Percentiles rank a stretch among this genome's conserved stretches.
These are phyloP conservation scores for Globisporangium echinulatum DNA, from an alignment of 352 stramenopile species.

Conservation along the genomic window DNA sequence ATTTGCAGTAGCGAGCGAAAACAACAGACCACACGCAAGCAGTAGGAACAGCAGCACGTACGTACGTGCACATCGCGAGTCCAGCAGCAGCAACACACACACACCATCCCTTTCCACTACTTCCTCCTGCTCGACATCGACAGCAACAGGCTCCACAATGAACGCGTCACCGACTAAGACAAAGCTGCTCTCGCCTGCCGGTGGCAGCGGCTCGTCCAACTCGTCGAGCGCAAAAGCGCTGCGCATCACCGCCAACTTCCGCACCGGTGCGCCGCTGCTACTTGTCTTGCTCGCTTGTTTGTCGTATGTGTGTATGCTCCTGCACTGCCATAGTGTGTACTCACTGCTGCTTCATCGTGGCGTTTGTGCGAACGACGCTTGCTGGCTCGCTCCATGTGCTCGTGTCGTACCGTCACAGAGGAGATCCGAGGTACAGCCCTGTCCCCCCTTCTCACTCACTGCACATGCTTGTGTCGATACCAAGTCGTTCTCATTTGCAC, in stretches of 20 bases:
- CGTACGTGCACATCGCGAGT: background rate
- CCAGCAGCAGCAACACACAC: background rate
- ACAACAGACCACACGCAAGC: background rate
- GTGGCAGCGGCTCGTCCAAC: slow-evolving; percentile 1
- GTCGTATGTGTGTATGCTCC: background rate
- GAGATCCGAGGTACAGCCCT: slow-evolving; percentile 43
- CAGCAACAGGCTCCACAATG: slow-evolving; percentile 1
- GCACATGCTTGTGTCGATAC: too few relatives aligned
- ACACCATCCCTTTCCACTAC: background rate
- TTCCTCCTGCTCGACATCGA: background rate
- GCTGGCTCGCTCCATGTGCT: too few relatives aligned
- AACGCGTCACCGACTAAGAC: slow-evolving; percentile 4
- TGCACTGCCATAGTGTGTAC: background rate
- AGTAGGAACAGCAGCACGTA: background rate
- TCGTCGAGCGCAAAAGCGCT: slow-evolving; percentile 12
- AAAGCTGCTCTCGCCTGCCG: slow-evolving; percentile 10
- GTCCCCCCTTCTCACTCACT: too few relatives aligned
- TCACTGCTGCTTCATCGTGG: background rate
- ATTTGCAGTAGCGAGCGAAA: too few relatives aligned
- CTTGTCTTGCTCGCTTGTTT: background rate
- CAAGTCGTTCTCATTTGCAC: too few relatives aligned
- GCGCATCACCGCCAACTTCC: slow-evolving; percentile 60
- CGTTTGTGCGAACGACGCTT: background rate
- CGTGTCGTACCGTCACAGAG: slow-evolving; percentile 14
- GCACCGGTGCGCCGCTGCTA: slow-evolving; percentile 27